Percentiles rank a stretch among this genome's conserved stretches.
phyloP scores from a whole-genome alignment of 179 eudicot species.

The Heliamphora pulchella region DNA sequence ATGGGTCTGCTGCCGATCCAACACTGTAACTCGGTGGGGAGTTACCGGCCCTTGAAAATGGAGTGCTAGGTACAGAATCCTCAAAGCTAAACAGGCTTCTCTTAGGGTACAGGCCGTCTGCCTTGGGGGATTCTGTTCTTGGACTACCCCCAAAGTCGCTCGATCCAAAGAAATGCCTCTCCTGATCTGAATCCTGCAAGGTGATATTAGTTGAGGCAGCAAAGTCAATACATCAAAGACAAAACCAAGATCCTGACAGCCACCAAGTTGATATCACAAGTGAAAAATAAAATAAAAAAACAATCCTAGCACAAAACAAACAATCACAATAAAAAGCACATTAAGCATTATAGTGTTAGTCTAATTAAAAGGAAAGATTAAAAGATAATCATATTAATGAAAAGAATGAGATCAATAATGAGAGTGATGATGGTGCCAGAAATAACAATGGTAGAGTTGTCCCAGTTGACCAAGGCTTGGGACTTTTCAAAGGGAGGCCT shows the following conservation, averaged over 20 bases:
- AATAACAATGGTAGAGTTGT: not conserved
- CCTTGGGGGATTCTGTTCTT: slow-evolving; percentile 41
- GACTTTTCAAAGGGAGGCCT: too few relatives aligned
- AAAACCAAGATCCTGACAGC: not conserved
- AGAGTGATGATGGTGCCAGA: not conserved
- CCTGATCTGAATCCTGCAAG: slow-evolving; percentile 39
- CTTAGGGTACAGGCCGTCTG: slow-evolving; percentile 26
- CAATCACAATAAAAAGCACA: slow-evolving; percentile 2
- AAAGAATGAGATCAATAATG: too few relatives aligned
- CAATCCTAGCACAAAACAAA: not conserved
- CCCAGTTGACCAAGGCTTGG: too few relatives aligned
- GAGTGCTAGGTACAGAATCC: slow-evolving; percentile 47
- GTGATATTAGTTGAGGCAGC: slow-evolving; percentile 1
- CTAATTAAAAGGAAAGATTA: not conserved
- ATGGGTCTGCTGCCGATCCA: slow-evolving; percentile 31
- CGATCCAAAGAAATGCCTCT: slow-evolving; percentile 57
- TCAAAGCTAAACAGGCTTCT: slow-evolving; percentile 37
- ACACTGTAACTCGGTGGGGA: slow-evolving; percentile 32
- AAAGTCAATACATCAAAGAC: not conserved
- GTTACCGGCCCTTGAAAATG: slow-evolving; percentile 39
- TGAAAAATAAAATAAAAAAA: not conserved
- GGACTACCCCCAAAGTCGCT: slow-evolving; percentile 57
- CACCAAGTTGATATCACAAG: not conserved
- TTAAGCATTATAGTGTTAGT: not conserved
- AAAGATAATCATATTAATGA: not conserved